These are phyloP conservation scores for Medicago arabica DNA, from an alignment of 306 rosid genomes.

Conservation along the genomic window DNA sequence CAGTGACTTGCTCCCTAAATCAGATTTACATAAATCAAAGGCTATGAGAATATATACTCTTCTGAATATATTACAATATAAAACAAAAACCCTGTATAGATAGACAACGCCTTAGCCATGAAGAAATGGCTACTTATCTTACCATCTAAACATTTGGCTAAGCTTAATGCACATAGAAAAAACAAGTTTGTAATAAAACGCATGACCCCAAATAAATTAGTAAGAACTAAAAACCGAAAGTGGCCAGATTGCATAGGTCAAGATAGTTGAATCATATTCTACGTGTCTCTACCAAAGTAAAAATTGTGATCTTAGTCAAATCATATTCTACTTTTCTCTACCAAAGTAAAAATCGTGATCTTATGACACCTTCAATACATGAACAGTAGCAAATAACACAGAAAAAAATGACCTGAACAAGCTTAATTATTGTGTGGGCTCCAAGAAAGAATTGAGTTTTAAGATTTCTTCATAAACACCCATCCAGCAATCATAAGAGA, in stretches of 20 bases:
- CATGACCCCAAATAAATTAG: background rate
- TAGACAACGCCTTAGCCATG: slow-evolving; percentile 12
- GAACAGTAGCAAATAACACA: slow-evolving; percentile 12
- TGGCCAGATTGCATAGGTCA: background rate
- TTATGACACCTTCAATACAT: slow-evolving; percentile 1
- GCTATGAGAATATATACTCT: background rate
- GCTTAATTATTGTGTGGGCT: background rate
- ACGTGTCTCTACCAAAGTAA: background rate
- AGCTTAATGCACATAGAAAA: background rate
- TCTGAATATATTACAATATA: slow-evolving; percentile 17
- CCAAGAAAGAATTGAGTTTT: background rate
- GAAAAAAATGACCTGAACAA: background rate
- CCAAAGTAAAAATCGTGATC: slow-evolving; percentile 6
- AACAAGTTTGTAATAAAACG: background rate
- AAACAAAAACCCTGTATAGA: background rate
- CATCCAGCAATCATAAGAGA: slow-evolving; percentile 15
- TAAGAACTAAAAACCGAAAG: background rate
- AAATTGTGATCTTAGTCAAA: background rate
- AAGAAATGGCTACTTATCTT: background rate
- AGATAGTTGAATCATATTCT: background rate
- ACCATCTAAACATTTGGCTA: background rate
- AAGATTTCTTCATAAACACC: slow-evolving; percentile 1
- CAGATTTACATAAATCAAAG: background rate
- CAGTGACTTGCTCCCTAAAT: slow-evolving; percentile 7
- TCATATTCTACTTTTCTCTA: background rate